Evolutionary conservation across 805 yeast species (phyloP), one percentile per base, ranked within the genome.

Genomic region (Candida tibetensis): DNA sequence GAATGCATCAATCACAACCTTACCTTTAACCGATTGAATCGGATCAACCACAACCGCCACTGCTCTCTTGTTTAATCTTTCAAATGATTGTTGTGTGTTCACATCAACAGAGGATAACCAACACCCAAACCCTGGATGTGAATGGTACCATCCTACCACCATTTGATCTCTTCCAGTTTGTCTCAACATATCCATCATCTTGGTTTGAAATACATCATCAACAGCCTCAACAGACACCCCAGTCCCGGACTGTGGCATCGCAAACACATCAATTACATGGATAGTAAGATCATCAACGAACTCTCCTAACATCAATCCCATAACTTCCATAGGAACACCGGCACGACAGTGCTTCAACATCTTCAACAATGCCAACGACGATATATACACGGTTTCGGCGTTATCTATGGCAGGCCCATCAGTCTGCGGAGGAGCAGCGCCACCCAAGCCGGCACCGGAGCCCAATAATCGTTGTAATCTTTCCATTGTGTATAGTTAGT

Each of bases 221-320:
- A 93, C 99, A 1, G 99, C 99, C 62, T 93, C 99, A 41, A 93
- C 99, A 41, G 95, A 85, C 14, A 95, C 99, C 43, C 99, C 99
- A 7, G 99, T 93, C 57, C 96, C 95, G 32, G 89, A 80, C 69
- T 93, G 99, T 14, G 99, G 99, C 99, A 93, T 93, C 39, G 99
- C 99, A 73, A 93, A 93, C 36, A 95, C 99, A 58, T 93, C 99
- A 39, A 88, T 88, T 28, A 93, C 99, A 53, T 90, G 95, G 27
- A 93, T 93, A 0, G 99, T 93, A 63, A 85, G 91, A 45, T 93
- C 98, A 61, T 93, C 99, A 18, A 93, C 93, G 65, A 93, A 91
- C 51, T 91, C 97, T 32, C 99, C 99, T 45, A 95, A 75, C 99
- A 93, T 93, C 48, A 93, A 73, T 2, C 99, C 99, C 99, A 93